These are phyloP conservation scores for Myriosclerotinia duriaeana DNA, from an alignment of 2,329 filamentous ascomycete genomes.

Conservation along the genomic window DNA sequence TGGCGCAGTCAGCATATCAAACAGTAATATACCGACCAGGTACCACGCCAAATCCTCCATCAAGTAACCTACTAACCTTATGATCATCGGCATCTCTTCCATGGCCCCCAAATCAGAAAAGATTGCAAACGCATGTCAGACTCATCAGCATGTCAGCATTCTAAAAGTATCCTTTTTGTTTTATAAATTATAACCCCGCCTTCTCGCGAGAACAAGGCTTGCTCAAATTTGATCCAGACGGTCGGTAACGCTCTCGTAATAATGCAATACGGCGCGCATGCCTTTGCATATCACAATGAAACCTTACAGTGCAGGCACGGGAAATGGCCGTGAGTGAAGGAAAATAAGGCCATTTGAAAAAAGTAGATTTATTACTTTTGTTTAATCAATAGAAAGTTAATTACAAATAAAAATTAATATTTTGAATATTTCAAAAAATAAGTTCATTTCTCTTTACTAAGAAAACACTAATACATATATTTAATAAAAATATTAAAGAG, in stretches of 20 bases:
- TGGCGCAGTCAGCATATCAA: conserved; percentile 5
- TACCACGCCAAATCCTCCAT: neutral
- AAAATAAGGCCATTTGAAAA: neutral
- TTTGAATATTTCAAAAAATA: too few relatives aligned
- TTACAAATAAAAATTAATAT: too few relatives aligned
- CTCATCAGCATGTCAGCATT: neutral
- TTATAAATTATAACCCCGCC: neutral
- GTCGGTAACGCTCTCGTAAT: conserved; percentile 11
- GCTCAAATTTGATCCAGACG: conserved; percentile 15
- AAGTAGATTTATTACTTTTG: too few relatives aligned
- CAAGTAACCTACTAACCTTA: neutral
- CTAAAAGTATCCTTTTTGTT: conserved; percentile 1
- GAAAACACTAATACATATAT: too few relatives aligned
- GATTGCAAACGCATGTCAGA: conserved; percentile 9
- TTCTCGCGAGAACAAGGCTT: neutral
- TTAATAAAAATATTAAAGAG: too few relatives aligned
- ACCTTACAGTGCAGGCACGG: conserved; percentile 6
- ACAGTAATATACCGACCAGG: conserved; percentile 3
- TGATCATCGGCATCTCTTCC: conserved; percentile 1
- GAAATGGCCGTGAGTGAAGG: conserved; percentile 3
- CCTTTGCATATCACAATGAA: neutral
- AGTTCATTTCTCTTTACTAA: too few relatives aligned
- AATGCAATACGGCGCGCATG: conserved; percentile 5
- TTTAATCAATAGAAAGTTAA: too few relatives aligned
- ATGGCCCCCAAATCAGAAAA: neutral